Percentiles rank a stretch among this genome's conserved stretches.
phyloP scores from a whole-genome alignment of 2,329 filamentous ascomycete genomes.

The Colletotrichum brevisporum region DNA sequence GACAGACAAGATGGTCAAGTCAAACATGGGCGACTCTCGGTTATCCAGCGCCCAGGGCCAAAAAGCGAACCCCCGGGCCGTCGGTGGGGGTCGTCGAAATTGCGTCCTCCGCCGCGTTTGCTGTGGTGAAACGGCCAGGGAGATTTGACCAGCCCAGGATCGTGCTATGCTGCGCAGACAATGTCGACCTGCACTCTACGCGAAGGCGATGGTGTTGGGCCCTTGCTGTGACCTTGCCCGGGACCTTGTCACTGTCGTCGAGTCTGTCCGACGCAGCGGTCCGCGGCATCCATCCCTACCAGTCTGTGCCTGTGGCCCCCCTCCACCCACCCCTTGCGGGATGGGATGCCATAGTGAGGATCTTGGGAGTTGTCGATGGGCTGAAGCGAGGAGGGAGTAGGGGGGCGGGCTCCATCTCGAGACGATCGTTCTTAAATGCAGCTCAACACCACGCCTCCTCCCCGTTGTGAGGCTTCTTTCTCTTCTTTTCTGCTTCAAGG shows the following conservation, averaged over 20 bases:
- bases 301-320: no score
- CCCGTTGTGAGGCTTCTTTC: neutral
- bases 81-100: constrained; percentile 34
- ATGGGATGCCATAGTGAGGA: constrained; percentile 2
- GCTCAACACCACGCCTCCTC: constrained; percentile 21
- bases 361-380: constrained; percentile 14
- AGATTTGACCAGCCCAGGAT: constrained; percentile 38
- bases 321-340: constrained; percentile 11
- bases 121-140: constrained; percentile 39
- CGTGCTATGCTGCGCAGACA: constrained; percentile 1
- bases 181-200: constrained; percentile 27
- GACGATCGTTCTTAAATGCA: constrained; percentile 26
- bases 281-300: constrained; percentile 2
- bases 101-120: constrained; percentile 35
- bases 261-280: constrained; percentile 15
- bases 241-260: constrained; percentile 16
- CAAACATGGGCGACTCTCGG: constrained; percentile 5
- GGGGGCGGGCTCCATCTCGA: constrained; percentile 15
- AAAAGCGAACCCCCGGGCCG: constrained; percentile 16
- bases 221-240: constrained; percentile 2
- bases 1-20: no score
- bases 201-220: neutral
- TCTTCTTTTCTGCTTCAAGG: constrained; percentile 31
- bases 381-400: no score
- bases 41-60: constrained; percentile 6